Evolutionary conservation across 2,329 filamentous ascomycete species (phyloP).

Genomic region (Pseudogymnoascus sp.): DNA sequence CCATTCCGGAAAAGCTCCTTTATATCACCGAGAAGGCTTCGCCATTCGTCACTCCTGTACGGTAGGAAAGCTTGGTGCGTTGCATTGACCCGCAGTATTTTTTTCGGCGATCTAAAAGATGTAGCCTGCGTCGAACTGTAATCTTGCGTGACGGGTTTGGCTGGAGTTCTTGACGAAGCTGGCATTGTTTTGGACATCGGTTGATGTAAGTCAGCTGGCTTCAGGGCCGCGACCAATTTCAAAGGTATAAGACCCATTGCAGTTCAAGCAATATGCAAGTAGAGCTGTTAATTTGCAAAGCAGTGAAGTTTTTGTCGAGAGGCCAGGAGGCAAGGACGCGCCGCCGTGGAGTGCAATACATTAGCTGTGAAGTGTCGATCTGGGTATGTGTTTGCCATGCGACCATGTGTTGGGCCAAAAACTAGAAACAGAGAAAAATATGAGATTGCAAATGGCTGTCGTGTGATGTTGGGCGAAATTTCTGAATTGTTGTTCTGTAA

Average conservation of each 20-base stretch:
- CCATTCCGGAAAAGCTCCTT: constrained; percentile 21
- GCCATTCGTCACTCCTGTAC: constrained; percentile 22
- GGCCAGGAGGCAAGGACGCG: neutral
- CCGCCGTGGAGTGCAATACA: neutral
- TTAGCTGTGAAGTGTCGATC: neutral
- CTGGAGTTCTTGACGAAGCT: neutral
- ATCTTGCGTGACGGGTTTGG: neutral
- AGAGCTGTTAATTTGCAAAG: neutral
- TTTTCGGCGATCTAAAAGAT: neutral
- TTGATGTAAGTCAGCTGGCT: neutral
- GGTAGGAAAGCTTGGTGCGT: constrained; percentile 14
- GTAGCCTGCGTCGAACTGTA: neutral
- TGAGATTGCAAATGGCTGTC: neutral
- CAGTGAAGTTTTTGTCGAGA: neutral
- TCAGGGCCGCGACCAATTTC: neutral
- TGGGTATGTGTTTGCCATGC: neutral
- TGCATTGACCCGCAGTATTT: neutral
- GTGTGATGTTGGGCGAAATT: neutral
- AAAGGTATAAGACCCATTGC: neutral
- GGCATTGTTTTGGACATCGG: neutral
- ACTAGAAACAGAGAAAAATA: neutral
- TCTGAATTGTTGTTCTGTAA: neutral
- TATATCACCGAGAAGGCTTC: constrained; percentile 23
- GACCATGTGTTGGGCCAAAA: neutral
- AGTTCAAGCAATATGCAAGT: neutral